A percentile compares a stretch with the other conserved stretches of the same genome.
Conservation (phyloP, 2,329 filamentous ascomycete species). For the Arachnomyces sp. region DNA sequence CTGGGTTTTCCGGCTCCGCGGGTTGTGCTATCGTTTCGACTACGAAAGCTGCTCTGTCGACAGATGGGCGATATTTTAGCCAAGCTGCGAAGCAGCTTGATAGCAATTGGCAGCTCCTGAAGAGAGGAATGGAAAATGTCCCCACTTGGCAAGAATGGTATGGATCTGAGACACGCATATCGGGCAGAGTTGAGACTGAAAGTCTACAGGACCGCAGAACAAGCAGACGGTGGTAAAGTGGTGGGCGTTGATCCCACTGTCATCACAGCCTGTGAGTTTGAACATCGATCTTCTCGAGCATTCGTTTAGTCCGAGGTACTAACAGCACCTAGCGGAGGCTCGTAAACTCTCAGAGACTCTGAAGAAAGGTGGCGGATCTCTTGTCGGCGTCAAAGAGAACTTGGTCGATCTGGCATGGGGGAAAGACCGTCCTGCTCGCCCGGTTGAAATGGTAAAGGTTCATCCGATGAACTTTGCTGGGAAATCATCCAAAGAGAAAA, state of each 20-base stretch:
- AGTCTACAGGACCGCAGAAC: conserved; percentile 57
- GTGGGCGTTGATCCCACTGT: conserved; percentile 89
- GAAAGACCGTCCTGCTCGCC: conserved; percentile 61
- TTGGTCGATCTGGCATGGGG: conserved; percentile 90
- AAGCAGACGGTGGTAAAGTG: conserved; percentile 75
- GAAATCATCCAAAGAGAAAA: conserved; percentile 73
- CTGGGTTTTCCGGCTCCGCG: conserved; percentile 89
- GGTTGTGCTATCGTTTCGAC: conserved; percentile 84
- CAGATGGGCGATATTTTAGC: conserved; percentile 96
- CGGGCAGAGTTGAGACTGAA: conserved; percentile 14
- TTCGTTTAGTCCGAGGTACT: conserved; percentile 5
- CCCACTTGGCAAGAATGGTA: conserved; percentile 98
- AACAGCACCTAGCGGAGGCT: conserved; percentile 45
- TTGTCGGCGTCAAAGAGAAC: conserved; percentile 71
- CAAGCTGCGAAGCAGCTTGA: conserved; percentile 89
- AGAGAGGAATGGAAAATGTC: conserved; percentile 87
- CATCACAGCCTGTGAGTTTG: conserved; percentile 57
- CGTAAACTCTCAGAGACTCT: conserved; percentile 78
- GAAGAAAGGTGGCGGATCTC: conserved; percentile 70
- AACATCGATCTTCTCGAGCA: not conserved
- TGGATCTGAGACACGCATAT: conserved; percentile 6
- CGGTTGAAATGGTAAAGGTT: conserved; percentile 67
- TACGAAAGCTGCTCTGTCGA: conserved; percentile 81
- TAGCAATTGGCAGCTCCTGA: conserved; percentile 81
- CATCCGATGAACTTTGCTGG: conserved; percentile 69